Percentiles rank a stretch among this genome's conserved stretches.
phyloP scores from a whole-genome alignment of 108 stramenopile genomes.

The Cyclotella cryptica region DNA sequence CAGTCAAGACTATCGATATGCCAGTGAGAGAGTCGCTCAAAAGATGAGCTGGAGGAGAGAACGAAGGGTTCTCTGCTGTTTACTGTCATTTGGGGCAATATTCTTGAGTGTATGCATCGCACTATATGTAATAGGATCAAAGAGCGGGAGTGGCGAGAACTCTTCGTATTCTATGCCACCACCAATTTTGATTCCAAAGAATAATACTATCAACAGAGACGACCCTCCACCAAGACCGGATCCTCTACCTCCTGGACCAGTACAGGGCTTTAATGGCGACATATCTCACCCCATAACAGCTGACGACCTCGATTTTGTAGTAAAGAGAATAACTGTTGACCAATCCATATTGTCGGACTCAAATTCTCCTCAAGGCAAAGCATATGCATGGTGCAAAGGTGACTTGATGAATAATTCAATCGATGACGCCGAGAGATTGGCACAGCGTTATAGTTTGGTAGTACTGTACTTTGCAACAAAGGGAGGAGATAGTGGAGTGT shows the following conservation, averaged over 20 bases:
- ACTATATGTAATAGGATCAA: constrained; percentile 12
- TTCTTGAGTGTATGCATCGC: constrained; percentile 20
- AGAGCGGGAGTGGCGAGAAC: not conserved
- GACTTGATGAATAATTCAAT: constrained; percentile 37
- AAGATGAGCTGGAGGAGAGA: constrained; percentile 24
- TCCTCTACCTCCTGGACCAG: constrained; percentile 17
- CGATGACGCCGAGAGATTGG: constrained; percentile 29
- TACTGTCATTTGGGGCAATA: not conserved
- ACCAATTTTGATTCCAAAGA: constrained; percentile 7
- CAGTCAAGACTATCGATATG: constrained; percentile 20
- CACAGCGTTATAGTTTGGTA: constrained; percentile 59
- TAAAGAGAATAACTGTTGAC: constrained; percentile 32
- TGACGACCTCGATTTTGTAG: constrained; percentile 26
- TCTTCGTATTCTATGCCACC: constrained; percentile 11
- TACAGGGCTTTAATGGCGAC: constrained; percentile 8
- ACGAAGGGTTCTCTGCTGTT: constrained; percentile 9
- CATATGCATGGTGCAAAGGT: constrained; percentile 34
- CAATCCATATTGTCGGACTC: constrained; percentile 13
- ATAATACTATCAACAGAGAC: constrained; percentile 11
- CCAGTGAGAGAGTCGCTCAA: constrained; percentile 22
- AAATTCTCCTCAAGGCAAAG: constrained; percentile 42
- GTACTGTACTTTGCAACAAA: constrained; percentile 63
- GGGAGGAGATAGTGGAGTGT: constrained; percentile 34
- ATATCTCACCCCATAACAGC: constrained; percentile 22
- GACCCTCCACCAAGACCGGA: constrained; percentile 30